Base-by-base conservation (phyloP, 2,329 filamentous ascomycete genomes). In the Phaeophleospora eucalypticola region DNA sequence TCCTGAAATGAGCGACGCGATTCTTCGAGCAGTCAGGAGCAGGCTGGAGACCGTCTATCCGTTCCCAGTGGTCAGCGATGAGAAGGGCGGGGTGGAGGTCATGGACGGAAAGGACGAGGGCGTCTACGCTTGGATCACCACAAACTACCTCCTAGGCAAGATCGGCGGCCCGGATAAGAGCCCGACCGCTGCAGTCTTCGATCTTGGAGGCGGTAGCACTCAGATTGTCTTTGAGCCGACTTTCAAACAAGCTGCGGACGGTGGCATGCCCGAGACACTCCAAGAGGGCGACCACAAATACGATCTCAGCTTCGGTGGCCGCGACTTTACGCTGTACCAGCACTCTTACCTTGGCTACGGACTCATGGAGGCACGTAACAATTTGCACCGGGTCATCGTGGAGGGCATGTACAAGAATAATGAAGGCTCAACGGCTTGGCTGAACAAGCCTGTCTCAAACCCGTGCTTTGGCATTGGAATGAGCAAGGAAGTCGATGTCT, bases 141-240 rank as follows among this genome's bases (percentile, higher is more conserved):
- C 89, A 57, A 98, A 98, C 77, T 98, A 98, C 71, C 84, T 98
- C 34, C 82, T 98, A 18, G 91, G 91, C 63, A 97, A 97, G 74
- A 97, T 98, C 68, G 93, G 93, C 49, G 87, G 87, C 9, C 87
- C 89, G 2, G 91, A 96, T 65, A 82, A 90, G 67, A 89, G 81
- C 53, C 86, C 89, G 41, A 97, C 93, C 1, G 94, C 93, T 34
- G 93, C 93, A 41, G 83, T 96, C 49, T 95, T 98, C 63, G 93
- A 98, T 66, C 84, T 98, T 40, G 93, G 93, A 54, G 93, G 93
- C 34, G 83, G 93, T 44, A 96, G 90, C 17, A 98, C 94, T 12
- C 93, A 98, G 73, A 96, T 98, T 65, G 94, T 98, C 58, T 98
- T 97, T 70, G 83, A 98, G 75, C 94, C 94, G 17, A 95, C 86